Evolutionary conservation across 2,329 filamentous ascomycete species (phyloP), one percentile per base, ranked within the genome.

Genomic region (Diaporthe citrichinensis): DNA sequence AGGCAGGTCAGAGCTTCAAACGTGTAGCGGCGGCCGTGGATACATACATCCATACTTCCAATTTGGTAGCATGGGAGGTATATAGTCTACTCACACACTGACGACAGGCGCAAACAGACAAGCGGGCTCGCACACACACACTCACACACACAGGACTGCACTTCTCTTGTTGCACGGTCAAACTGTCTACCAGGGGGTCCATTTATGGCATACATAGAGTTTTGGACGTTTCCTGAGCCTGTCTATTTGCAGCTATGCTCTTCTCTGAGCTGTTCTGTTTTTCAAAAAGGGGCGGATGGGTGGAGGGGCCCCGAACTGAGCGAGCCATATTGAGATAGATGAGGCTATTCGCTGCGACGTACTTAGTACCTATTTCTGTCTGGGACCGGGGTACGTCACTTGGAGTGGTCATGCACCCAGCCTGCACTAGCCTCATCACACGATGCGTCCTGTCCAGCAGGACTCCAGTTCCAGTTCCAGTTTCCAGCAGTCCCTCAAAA

Each of bases 401-500:
- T 46, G 71, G 17, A 55, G 71, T 44, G 71, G 71, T 73, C 71
- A 73, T 62, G 71, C 71, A 73, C 71, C 71, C 71, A 73, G 71
- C 58, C 46, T 65, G 71, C 71, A 59, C 71, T 73, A 73, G 71
- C 71, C 71, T 73, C 71, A 73, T 73, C 71, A 73, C 71, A 73
- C 71, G 71, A 73, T 73, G 71, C 71, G 71, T 73, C 71, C 62
- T 53, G 46, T 39, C 44, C 62, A 68, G 62, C 62, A 68, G 62
- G 62, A 68, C 46, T 67, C 62, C 44, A 53, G 46, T 53, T 53
- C 62, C 62, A 53, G 59, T 53, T 53, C 65, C 62, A 53, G 41
- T 57, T 49, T 46, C 61, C 61, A 67, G 61, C 61, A 67, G 71
- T 73, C 58, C 71, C 71, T 77, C 76, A 75, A 77, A 77, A 77